Evolutionary conservation across 2,329 filamentous ascomycete genomes (phyloP).

Genomic region (Colletotrichum siamense): DNA sequence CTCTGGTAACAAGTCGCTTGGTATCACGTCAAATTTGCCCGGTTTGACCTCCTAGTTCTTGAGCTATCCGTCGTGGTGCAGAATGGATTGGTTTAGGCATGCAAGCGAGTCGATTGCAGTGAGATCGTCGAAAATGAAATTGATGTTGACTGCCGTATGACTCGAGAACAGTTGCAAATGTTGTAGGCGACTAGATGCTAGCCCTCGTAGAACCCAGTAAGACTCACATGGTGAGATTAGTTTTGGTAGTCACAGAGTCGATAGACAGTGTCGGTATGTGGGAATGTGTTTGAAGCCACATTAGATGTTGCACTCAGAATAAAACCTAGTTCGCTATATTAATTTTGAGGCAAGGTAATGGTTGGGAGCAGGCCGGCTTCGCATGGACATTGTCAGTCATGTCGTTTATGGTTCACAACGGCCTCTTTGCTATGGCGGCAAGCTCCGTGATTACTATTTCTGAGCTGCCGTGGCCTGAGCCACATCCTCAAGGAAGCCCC

Average conservation of each 20-base stretch:
- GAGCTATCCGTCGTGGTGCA: neutral
- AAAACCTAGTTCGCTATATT: fast-evolving
- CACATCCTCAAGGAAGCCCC: neutral
- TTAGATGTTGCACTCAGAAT: neutral
- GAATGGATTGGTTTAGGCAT: too few relatives aligned
- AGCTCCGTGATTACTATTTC: neutral
- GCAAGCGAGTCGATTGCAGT: neutral
- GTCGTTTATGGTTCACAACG: neutral
- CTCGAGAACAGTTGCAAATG: too few relatives aligned
- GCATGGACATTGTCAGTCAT: neutral
- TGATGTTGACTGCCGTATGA: too few relatives aligned
- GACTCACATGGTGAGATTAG: neutral
- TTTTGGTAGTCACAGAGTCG: neutral
- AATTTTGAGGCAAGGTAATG: neutral
- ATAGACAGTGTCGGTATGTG: neutral
- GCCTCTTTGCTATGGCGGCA: neutral
- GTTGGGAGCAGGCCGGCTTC: neutral
- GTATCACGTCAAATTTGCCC: neutral
- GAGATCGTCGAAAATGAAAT: too few relatives aligned
- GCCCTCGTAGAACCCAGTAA: neutral
- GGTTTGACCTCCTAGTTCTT: neutral
- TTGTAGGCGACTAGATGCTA: neutral
- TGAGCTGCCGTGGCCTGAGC: neutral
- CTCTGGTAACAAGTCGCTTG: neutral
- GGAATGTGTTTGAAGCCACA: neutral